A percentile compares a stretch with the other conserved stretches of the same genome.
Evolutionary conservation across 140 eudicot species (phyloP).

Genomic region (Erigeron philadelphicus): DNA sequence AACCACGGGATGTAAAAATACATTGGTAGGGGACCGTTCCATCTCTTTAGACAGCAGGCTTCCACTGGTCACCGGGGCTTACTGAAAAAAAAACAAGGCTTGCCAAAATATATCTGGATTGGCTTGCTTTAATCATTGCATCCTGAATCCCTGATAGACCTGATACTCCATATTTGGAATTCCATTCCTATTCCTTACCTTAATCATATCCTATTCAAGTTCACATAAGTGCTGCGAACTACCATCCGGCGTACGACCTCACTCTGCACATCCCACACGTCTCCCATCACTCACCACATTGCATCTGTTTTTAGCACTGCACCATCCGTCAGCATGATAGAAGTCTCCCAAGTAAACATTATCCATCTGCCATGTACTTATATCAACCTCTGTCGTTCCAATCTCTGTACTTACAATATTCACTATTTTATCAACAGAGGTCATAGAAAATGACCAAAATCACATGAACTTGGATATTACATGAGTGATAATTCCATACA

Average conservation of each 20-base stretch:
- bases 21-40: no score
- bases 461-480: no score
- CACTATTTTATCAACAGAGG: background rate
- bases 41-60: no score
- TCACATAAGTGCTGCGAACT: no score
- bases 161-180: background rate
- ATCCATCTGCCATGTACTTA: background rate
- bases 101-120: constrained; percentile 1
- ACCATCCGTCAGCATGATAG: background rate
- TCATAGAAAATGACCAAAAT: no score
- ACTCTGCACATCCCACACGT: constrained; percentile 13
- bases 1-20: no score
- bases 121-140: background rate
- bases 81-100: background rate
- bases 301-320: constrained; percentile 11
- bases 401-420: constrained; percentile 11
- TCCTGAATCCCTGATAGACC: constrained; percentile 12
- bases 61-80: background rate
- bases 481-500: background rate
- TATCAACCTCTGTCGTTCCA: background rate
- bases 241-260: background rate
- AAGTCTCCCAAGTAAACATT: constrained; percentile 9
- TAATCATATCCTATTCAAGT: background rate
- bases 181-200: background rate
- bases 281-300: background rate